phyloP scores from a whole-genome alignment of 805 yeast genomes.

The Kluyveromyces starmeri region DNA sequence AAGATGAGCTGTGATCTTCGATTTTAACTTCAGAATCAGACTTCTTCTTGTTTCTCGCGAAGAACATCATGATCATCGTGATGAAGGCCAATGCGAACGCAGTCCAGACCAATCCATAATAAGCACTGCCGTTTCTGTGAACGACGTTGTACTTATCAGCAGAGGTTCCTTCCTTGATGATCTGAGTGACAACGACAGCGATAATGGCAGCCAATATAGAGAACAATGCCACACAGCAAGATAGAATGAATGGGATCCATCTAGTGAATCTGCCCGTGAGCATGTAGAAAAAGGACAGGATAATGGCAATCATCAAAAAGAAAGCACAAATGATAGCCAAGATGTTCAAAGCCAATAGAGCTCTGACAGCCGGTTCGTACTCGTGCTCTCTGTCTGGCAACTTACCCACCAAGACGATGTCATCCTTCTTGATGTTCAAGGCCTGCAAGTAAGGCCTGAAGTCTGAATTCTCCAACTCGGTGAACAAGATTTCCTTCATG shows the following conservation, averaged over 20 bases:
- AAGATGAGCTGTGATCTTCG: neutral
- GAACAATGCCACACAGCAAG: constrained; percentile 15
- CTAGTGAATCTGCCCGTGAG: constrained; percentile 1
- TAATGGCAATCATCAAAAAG: constrained; percentile 11
- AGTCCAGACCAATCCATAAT: constrained; percentile 25
- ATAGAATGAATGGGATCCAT: constrained; percentile 4
- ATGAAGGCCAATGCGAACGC: constrained; percentile 21
- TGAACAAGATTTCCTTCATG: constrained; percentile 25
- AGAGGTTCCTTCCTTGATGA: constrained; percentile 27
- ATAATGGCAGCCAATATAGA: constrained; percentile 25
- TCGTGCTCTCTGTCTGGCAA: constrained; percentile 22
- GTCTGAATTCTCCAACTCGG: constrained; percentile 23
- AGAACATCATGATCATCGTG: constrained; percentile 10
- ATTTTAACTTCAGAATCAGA: constrained; percentile 2
- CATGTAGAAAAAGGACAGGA: constrained; percentile 8
- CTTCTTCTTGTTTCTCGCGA: constrained; percentile 2
- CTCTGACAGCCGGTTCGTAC: constrained; percentile 27
- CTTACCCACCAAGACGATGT: constrained; percentile 25
- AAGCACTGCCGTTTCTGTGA: constrained; percentile 18
- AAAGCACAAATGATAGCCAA: constrained; percentile 20
- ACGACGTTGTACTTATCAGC: constrained; percentile 25
- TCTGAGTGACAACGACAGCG: constrained; percentile 20
- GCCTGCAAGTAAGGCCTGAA: constrained; percentile 26
- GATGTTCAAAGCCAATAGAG: constrained; percentile 24
- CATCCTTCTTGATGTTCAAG: constrained; percentile 18